phyloP scores from a whole-genome alignment of 2,329 filamentous ascomycete species.

The Penicillium janthinellum region DNA sequence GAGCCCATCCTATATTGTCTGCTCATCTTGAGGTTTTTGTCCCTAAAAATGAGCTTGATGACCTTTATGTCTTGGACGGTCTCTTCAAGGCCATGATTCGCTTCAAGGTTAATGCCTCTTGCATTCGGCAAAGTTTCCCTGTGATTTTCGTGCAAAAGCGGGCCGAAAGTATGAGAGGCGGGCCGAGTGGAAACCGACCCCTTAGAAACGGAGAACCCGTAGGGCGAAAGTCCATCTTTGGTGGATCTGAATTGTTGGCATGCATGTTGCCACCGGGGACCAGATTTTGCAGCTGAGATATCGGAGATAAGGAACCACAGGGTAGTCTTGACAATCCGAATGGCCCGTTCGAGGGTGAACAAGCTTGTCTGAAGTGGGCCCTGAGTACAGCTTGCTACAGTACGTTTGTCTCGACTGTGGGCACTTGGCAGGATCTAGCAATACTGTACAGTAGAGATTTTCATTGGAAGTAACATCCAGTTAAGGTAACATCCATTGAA shows the following conservation, averaged over 20 bases:
- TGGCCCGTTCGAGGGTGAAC: background rate
- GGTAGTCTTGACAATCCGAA: background rate
- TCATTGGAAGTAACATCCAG: background rate
- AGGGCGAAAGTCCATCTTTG: background rate
- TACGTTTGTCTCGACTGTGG: slow-evolving; percentile 1
- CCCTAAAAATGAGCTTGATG: background rate
- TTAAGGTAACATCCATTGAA: background rate
- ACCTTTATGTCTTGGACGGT: no score
- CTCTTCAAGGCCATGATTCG: background rate
- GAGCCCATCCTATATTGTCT: no score
- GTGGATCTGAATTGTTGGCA: background rate
- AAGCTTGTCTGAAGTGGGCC: slow-evolving; percentile 4
- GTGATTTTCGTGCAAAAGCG: background rate
- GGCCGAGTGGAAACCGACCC: background rate
- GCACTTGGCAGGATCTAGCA: background rate
- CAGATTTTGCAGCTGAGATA: slow-evolving; percentile 1
- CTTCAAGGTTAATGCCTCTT: background rate
- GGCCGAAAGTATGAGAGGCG: background rate
- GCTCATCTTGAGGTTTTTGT: no score
- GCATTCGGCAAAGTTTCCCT: background rate
- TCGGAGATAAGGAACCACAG: slow-evolving; percentile 6
- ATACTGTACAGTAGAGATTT: background rate
- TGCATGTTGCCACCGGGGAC: slow-evolving; percentile 1
- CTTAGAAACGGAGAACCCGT: background rate
- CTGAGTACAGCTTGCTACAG: background rate